Evolutionary conservation across 305 asterid genomes (phyloP).

Genomic region (Fraxinus sp.): DNA sequence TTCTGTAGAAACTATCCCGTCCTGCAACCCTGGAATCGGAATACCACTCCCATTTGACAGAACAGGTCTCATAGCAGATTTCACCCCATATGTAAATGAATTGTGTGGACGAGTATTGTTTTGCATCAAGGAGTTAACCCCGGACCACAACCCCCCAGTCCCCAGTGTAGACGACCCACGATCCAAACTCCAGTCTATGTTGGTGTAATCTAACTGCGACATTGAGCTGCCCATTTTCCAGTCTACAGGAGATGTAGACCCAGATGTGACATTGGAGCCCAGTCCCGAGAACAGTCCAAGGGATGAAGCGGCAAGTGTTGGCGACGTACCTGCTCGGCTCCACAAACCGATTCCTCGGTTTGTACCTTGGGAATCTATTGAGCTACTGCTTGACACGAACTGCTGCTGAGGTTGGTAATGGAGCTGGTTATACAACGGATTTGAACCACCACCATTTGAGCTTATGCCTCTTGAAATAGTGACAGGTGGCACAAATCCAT

Average conservation of each 20-base stretch:
- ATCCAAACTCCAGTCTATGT: constrained; percentile 87
- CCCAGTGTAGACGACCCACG: constrained; percentile 37
- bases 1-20: constrained; percentile 41
- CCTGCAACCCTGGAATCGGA: constrained; percentile 41
- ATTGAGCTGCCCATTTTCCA: constrained; percentile 64
- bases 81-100: constrained; percentile 20
- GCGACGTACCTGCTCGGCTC: constrained; percentile 51
- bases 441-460: constrained; percentile 38
- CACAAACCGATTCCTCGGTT: constrained; percentile 49
- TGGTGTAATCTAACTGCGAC: constrained; percentile 63
- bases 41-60: constrained; percentile 41
- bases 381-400: constrained; percentile 43
- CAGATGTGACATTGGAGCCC: constrained; percentile 52
- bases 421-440: constrained; percentile 47
- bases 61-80: constrained; percentile 46
- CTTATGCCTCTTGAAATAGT: constrained; percentile 49
- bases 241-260: constrained; percentile 62
- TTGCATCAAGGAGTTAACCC: constrained; percentile 6
- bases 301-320: constrained; percentile 65
- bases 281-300: constrained; percentile 74
- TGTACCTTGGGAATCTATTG: constrained; percentile 46
- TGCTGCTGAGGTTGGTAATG: constrained; percentile 60
- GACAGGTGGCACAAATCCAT: constrained; percentile 51
- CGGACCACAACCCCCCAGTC: constrained; percentile 45
- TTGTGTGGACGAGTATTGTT: neutral